Evolutionary conservation across 176 grass and related monocot genomes (phyloP), one percentile per base, ranked within the genome.

Genomic region (Puccinellia tenuiflora): DNA sequence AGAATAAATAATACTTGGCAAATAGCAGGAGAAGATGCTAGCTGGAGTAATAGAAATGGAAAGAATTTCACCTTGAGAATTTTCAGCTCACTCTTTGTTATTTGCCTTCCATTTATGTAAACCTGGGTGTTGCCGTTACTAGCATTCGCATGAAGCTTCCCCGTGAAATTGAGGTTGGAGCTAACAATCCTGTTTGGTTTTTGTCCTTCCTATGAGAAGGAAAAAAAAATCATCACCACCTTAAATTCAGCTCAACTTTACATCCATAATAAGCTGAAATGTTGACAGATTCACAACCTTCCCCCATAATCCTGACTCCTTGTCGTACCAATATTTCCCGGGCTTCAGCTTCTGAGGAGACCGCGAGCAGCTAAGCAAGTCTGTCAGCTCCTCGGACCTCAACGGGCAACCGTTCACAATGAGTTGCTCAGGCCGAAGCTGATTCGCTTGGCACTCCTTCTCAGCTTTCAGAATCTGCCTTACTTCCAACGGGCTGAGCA

Each of bases 391-490:
- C 15, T 98, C 92, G 4, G 84, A 80, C 68, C 89, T 85, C 66
- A 98, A 50, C 0, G 96, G 93, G 42, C 33, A 92, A 26, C 85
- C 80, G 18, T 98, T 98, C 31, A 98, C 92, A 20, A 95, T 68
- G 71, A 98, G 80, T 12, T 95, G 96, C 51, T 98, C 91, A 0
- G 96, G 96, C 15, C 87, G 90, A 46, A 98, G 96, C 87, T 98
- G 96, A 45, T 98, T 98, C 2, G 89, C 91, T 38, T 88, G 90
- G 70, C 96, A 98, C 82, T 98, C 96, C 85, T 95, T 93, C 89
- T 98, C 96, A 3, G 93, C 93, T 88, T 93, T 98, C 89, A 98
- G 71, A 28, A 98, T 95, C 75, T 98, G 96, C 64, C 91, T 95
- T 9, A 98, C 96, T 79, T 98, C 96, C 80, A 93, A 81, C 0